Base-by-base conservation (phyloP, 2,329 filamentous ascomycete species). In the Fusarium liriodendri region DNA sequence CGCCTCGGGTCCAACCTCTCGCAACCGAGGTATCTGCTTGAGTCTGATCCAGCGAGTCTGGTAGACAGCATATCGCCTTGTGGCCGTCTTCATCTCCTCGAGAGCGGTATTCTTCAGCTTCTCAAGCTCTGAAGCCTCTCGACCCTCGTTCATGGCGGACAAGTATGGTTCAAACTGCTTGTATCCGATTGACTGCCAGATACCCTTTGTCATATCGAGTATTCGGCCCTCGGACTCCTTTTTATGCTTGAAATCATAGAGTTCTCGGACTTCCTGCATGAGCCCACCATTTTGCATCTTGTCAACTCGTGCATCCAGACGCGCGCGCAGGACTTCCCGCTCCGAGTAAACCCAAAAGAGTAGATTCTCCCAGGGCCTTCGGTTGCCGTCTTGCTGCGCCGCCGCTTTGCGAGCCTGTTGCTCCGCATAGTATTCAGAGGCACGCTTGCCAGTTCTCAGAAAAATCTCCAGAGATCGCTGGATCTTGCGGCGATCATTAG, bases 161-260 rank as follows among this genome's bases (percentile, higher is more conserved):
- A 95, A 84, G 78, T 95, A 98, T 0, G 90, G 87, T 66, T 93
- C 89, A 79, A 98, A 93, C 79, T 99, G 95, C 80, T 97, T 98
- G 83, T 95, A 98, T 1, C 97, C 97, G 71, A 99, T 99, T 1
- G 95, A 97, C 62, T 97, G 93, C 95, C 96, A 99, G 50, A 99
- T 97, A 0, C 97, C 97, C 62, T 92, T 91, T 2, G 90, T 93
- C 73, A 90, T 88, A 79, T 98, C 95, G 2, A 97, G 83, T 0
- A 82, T 73, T 2, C 86, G 82, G 0, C 90, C 92, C 2, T 84
- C 78, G 0, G 84, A 79, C 0, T 80, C 72, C 20, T 79, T 79
- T 3, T 77, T 63, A 20, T 74, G 81, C 63, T 83, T 84, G 57
- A 85, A 84, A 2, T 83, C 75, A 69, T 85, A 84, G 52, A 91